Evolutionary conservation across 2,329 filamentous ascomycete species (phyloP), one percentile per base, ranked within the genome.

Genomic region (Penicillium freii): DNA sequence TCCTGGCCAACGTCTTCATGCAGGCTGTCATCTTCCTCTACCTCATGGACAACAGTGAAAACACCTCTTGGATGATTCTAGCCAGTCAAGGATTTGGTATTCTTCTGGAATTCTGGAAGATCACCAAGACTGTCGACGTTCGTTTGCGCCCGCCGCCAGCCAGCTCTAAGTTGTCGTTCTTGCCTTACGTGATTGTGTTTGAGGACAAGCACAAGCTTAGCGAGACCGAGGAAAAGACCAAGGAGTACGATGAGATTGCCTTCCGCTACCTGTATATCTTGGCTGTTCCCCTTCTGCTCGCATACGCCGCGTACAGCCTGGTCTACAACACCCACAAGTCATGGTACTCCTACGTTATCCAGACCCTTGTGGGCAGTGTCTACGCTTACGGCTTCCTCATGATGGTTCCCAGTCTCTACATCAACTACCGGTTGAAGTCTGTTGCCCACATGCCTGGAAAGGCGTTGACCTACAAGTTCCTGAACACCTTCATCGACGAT

Each of bases 401-500:
- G 92, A 99, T 99, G 94, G 89, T 99, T 9, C 94, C 94, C 15
- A 89, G 87, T 58, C 82, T 99, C 34, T 99, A 97, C 80, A 99
- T 99, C 85, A 99, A 99, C 83, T 99, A 99, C 81, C 88, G 93
- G 13, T 85, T 99, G 66, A 96, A 93, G 74, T 83, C 80, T 65
- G 91, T 97, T 34, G 94, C 94, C 11, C 94, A 99, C 78, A 96
- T 99, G 93, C 92, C 94, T 1, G 91, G 84, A 65, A 93, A 91
- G 78, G 92, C 94, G 47, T 94, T 99, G 91, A 93, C 88, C 74
- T 97, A 97, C 84, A 97, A 97, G 79, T 96, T 96, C 78, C 80
- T 97, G 64, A 97, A 97, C 80, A 97, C 94, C 5, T 99, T 99
- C 75, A 97, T 99, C 73, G 94, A 99, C 76, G 94, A 99, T 72